These are phyloP conservation scores for Botryobasidium botryosum DNA, from an alignment of 768 basidiomycete genomes.

Conservation along the genomic window DNA sequence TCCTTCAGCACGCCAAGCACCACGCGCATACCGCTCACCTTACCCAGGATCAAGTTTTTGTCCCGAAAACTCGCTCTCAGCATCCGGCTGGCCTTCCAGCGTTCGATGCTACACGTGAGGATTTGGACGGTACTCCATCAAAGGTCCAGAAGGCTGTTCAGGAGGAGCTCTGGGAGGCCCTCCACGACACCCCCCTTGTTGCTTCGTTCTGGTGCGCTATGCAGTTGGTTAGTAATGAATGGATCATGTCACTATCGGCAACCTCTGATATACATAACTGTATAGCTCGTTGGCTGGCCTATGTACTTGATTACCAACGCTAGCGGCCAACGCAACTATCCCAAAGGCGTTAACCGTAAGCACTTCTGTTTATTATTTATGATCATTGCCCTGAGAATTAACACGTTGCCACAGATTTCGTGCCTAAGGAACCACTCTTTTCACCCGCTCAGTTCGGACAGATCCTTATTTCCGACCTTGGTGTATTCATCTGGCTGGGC, in stretches of 20 bases:
- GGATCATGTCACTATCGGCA: neutral
- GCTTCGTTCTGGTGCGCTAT: constrained; percentile 34
- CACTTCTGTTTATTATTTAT: constrained; percentile 7
- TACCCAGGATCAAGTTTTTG: constrained; percentile 91
- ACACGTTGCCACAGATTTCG: constrained; percentile 39
- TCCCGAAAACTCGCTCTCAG: constrained; percentile 73
- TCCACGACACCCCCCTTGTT: constrained; percentile 81
- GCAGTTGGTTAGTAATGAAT: constrained; percentile 36
- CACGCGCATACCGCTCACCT: constrained; percentile 90
- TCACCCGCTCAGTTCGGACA: constrained; percentile 60
- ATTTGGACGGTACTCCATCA: constrained; percentile 42
- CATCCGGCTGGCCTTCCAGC: constrained; percentile 34
- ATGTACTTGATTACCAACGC: constrained; percentile 69
- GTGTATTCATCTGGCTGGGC: constrained; percentile 56
- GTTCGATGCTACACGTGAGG: constrained; percentile 52
- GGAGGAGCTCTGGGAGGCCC: constrained; percentile 63
- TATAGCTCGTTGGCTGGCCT: constrained; percentile 68
- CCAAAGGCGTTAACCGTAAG: constrained; percentile 62
- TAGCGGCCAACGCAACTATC: constrained; percentile 73
- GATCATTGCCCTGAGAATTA: neutral
- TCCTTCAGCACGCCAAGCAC: constrained; percentile 60
- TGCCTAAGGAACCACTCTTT: constrained; percentile 64
- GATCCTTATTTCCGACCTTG: constrained; percentile 68
- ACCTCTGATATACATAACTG: neutral
- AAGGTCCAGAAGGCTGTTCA: constrained; percentile 49